Percentiles rank a stretch among this genome's conserved stretches.
These are phyloP conservation scores for Globisporangium mamillatum DNA, from an alignment of 352 stramenopile genomes.

Conservation along the genomic window DNA sequence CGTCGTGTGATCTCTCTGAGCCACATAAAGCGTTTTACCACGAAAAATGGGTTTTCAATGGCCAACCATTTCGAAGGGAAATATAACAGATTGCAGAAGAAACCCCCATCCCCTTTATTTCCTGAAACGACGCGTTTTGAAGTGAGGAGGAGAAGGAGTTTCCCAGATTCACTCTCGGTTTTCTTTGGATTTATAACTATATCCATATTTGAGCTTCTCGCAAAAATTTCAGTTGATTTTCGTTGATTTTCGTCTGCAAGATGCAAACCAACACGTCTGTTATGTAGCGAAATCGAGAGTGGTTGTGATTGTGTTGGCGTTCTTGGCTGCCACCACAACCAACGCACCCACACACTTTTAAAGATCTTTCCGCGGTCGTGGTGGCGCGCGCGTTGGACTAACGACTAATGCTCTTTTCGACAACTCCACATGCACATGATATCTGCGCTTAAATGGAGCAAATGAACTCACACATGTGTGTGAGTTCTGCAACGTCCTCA, in stretches of 20 bases:
- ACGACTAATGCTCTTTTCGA: not conserved
- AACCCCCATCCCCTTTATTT: not conserved
- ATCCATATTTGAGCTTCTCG: not conserved
- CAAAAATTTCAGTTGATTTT: not conserved
- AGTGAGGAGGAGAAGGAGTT: not conserved
- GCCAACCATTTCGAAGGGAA: not conserved
- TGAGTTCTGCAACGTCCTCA: not conserved
- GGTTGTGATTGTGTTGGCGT: not conserved
- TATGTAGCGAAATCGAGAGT: not conserved
- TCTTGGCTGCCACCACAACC: not conserved
- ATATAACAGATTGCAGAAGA: conserved; percentile 2
- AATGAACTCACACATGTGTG: not conserved
- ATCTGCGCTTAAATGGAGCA: not conserved
- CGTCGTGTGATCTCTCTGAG: too few species aligned
- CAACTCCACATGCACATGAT: not conserved
- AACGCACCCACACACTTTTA: too few species aligned
- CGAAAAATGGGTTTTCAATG: not conserved
- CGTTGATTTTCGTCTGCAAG: not conserved
- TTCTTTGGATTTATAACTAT: not conserved
- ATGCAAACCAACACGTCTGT: not conserved
- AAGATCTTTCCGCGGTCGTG: not conserved
- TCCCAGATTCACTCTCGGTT: not conserved
- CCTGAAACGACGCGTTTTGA: too few species aligned
- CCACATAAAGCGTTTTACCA: too few species aligned
- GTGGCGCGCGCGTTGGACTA: not conserved